Conservation (phyloP, 495 filamentous ascomycete species). For the Parachaetomium inaequale region DNA sequence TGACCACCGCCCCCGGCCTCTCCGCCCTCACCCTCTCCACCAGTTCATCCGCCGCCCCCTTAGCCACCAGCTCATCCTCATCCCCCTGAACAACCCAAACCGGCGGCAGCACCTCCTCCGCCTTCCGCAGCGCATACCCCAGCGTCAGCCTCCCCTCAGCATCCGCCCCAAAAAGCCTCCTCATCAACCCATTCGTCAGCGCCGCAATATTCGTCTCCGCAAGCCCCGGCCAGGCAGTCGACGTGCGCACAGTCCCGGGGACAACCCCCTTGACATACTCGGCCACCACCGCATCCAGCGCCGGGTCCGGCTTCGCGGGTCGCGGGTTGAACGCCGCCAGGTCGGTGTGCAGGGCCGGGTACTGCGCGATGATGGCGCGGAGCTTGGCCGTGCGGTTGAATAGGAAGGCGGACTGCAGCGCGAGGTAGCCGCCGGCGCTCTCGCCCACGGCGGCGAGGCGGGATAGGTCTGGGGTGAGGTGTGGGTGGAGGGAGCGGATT, state of each 20-base stretch:
- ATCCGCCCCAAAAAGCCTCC: constrained; percentile 18
- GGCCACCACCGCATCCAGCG: constrained; percentile 8
- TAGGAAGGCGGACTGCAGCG: constrained; percentile 33
- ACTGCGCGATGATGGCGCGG: constrained; percentile 18
- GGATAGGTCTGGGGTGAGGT: constrained; percentile 8
- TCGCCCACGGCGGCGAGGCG: constrained; percentile 30
- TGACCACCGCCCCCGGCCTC: constrained; percentile 10
- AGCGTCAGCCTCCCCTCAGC: constrained; percentile 11
- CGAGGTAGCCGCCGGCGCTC: constrained; percentile 39
- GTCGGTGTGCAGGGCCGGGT: constrained; percentile 20
- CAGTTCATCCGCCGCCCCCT: constrained; percentile 20
- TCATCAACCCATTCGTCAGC: constrained; percentile 2
- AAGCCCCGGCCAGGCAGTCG: constrained; percentile 9
- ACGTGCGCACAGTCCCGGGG: constrained; percentile 3
- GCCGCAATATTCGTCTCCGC: constrained; percentile 6
- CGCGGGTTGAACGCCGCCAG: constrained; percentile 6
- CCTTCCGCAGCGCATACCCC: constrained; percentile 9
- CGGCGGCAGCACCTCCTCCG: constrained; percentile 11
- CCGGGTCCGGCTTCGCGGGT: background rate
- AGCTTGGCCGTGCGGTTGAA: constrained; percentile 15
- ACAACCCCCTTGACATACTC: constrained; percentile 6
- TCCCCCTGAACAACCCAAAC: constrained; percentile 25
- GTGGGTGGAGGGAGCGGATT: constrained; percentile 1
- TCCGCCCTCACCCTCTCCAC: constrained; percentile 11
- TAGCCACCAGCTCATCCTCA: constrained; percentile 15